These are phyloP conservation scores for Penicillium lagena DNA, from an alignment of 495 filamentous ascomycete genomes.

Conservation along the genomic window DNA sequence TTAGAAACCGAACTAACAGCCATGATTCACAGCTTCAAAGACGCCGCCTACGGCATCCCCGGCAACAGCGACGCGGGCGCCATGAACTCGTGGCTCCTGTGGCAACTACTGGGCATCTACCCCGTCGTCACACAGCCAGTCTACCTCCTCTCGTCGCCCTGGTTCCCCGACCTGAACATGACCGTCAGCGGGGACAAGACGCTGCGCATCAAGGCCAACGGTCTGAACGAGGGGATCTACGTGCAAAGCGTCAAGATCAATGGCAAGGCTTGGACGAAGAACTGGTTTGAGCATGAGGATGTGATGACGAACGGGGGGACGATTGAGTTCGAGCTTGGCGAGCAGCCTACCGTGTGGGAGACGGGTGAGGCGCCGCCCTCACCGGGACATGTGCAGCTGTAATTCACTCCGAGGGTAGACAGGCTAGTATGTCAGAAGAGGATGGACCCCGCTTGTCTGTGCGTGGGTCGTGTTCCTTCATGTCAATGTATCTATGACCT, in stretches of 20 bases:
- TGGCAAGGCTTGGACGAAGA: constrained; percentile 32
- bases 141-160: constrained; percentile 58
- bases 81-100: constrained; percentile 64
- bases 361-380: constrained; percentile 52
- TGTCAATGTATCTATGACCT: no score
- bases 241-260: constrained; percentile 44
- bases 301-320: constrained; percentile 56
- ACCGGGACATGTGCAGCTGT: constrained; percentile 20
- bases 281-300: constrained; percentile 59
- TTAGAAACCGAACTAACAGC: background rate
- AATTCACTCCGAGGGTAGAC: no score
- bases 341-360: constrained; percentile 46
- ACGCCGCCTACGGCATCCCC: constrained; percentile 48
- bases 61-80: constrained; percentile 66
- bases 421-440: no score
- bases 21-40: constrained; percentile 19
- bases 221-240: constrained; percentile 44
- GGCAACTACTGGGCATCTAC: constrained; percentile 67
- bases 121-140: constrained; percentile 59
- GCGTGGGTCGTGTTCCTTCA: no score
- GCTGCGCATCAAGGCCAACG: constrained; percentile 48
- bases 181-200: constrained; percentile 47
- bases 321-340: constrained; percentile 56
- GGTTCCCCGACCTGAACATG: constrained; percentile 54
- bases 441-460: no score